Percentiles rank a stretch among this genome's conserved stretches.
phyloP scores from a whole-genome alignment of 1,284 basidiomycete genomes.

The Ganoderma lucidum region DNA sequence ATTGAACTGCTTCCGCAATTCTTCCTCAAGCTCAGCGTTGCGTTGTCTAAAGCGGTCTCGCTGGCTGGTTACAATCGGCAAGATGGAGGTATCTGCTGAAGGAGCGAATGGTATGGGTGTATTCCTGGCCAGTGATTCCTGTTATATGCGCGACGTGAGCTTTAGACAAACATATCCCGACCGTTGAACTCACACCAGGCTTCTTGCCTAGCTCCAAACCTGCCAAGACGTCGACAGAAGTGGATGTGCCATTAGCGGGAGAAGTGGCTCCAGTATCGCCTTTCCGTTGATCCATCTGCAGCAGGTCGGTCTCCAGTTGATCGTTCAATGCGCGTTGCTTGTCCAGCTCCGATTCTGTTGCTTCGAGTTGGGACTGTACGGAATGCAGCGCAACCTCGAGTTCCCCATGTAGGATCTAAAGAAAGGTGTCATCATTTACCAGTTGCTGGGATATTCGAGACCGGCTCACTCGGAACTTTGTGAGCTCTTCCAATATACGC shows the following conservation, averaged over 20 bases:
- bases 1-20: conserved; percentile 93
- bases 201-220: conserved; percentile 78
- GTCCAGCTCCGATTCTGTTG: conserved; percentile 72
- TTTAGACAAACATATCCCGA: background rate
- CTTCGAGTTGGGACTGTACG: conserved; percentile 65
- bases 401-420: conserved; percentile 82
- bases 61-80: conserved; percentile 97
- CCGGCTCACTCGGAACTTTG: conserved; percentile 79
- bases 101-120: conserved; percentile 76
- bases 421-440: conserved; percentile 6
- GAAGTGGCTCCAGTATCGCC: conserved; percentile 40
- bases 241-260: conserved; percentile 25
- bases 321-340: conserved; percentile 87
- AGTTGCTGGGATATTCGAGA: conserved; percentile 9
- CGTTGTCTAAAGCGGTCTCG: conserved; percentile 95
- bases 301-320: conserved; percentile 89
- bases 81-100: conserved; percentile 87
- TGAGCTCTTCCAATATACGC: conserved; percentile 92
- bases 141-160: background rate
- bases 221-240: conserved; percentile 58
- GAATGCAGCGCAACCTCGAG: conserved; percentile 73
- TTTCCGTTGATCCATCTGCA: conserved; percentile 75
- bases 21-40: conserved; percentile 97
- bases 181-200: conserved; percentile 32
- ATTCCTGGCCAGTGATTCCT: conserved; percentile 56